Base-by-base conservation (phyloP, 2,329 filamentous ascomycete genomes). In the Sporothrix humicola region DNA sequence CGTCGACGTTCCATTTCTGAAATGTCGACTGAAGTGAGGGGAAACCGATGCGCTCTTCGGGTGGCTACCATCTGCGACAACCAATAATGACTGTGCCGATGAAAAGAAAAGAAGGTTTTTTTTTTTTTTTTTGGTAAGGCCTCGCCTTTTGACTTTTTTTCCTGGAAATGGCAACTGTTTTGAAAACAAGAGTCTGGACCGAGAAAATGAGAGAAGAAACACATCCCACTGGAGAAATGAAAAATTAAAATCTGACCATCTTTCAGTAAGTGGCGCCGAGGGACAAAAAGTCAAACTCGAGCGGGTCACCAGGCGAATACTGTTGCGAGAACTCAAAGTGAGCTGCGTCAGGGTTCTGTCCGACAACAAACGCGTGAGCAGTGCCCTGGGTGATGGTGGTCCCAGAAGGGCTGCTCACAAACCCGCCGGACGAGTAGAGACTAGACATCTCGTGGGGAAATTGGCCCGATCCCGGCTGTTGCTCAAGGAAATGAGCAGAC, bases 401-500 rank as follows among this genome's bases (percentile, higher is more conserved):
- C 3, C 66, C 72, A 9, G 72, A 74, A 5, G 69, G 54, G 15
- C 63, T 69, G 63, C 63, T 69, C 3, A 66, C 31, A 37, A 68
- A 37, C 12, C 56, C 61, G 4, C 56, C 54, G 8, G 69, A 61
- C 20, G 69, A 59, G 46, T 13, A 56, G 26, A 63, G 56, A 48
- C 69, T 10, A 8, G 69, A 26, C 44, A 71, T 48, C 4, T 50
- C 54, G 37, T 52, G 65, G 65, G 71, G 63, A n/a, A 73, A 42
- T 72, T 66, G 2, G 74, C 42, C 63, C 75, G 46, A 4, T 15
- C 20, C 42, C 10, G 73, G 68, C 37, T 63, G 8, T 76, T 77
- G 44, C 17, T 74, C 73, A 20, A 65, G 70, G 59, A 80, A 80
- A 13, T 73, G 75, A 9, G 79, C 76, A 3, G 79, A 79, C 1